A percentile compares a stretch with the other conserved stretches of the same genome.
Evolutionary conservation across 1,139 yeast species (phyloP).

Genomic region (Magnusiomyces suaveolens): DNA sequence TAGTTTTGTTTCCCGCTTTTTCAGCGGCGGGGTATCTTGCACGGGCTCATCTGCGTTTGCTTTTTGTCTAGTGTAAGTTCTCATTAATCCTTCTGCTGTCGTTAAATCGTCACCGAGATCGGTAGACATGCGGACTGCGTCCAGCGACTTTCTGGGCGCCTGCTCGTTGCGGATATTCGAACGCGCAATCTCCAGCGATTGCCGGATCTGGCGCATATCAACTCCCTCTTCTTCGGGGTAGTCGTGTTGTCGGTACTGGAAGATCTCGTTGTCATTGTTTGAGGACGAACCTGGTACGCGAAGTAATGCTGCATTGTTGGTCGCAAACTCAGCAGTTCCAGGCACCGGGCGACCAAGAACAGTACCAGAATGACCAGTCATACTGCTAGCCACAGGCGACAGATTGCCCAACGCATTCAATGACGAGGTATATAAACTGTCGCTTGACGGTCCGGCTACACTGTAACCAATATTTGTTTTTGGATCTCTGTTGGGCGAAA

Average conservation of each 20-base stretch:
- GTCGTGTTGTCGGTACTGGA: slow-evolving; percentile 1
- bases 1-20: neutral
- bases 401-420: neutral
- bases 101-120: slow-evolving; percentile 23
- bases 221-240: slow-evolving; percentile 6
- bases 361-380: neutral
- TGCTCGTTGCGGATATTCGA: slow-evolving; percentile 25
- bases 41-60: slow-evolving; percentile 13
- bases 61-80: slow-evolving; percentile 7
- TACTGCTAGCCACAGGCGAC: neutral
- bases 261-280: neutral
- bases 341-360: neutral
- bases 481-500: neutral
- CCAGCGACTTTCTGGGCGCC: slow-evolving; percentile 21
- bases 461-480: neutral
- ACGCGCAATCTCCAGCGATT: slow-evolving; percentile 17
- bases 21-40: neutral
- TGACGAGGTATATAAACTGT: neutral
- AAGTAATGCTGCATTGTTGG: neutral
- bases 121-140: slow-evolving; percentile 25
- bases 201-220: slow-evolving; percentile 9
- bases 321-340: neutral
- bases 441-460: neutral
- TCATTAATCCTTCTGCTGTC: slow-evolving; percentile 25
- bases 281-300: slow-evolving; percentile 1